A percentile compares a stretch with the other conserved stretches of the same genome.
These are phyloP conservation scores for Trichosporon ovoides DNA, from an alignment of 1,284 basidiomycete genomes.

Conservation along the genomic window DNA sequence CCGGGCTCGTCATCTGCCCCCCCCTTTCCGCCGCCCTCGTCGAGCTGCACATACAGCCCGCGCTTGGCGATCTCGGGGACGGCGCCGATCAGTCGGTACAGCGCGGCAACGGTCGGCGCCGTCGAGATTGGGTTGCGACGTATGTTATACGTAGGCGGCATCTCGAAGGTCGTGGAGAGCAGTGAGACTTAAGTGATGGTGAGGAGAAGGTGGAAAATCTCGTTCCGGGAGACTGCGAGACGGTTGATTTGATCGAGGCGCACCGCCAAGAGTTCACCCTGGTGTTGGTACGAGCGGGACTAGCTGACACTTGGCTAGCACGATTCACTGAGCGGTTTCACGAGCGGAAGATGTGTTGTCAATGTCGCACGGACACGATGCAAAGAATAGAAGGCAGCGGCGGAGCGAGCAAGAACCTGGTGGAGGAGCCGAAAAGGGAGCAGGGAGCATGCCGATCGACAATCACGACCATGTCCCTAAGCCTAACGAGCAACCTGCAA, in stretches of 20 bases:
- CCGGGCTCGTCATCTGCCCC: constrained; percentile 41
- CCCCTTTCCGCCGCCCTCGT: constrained; percentile 3
- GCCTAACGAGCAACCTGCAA: neutral
- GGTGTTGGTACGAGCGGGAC: neutral
- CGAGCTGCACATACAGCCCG: neutral
- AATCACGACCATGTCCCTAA: neutral
- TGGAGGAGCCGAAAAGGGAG: neutral
- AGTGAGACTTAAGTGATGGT: neutral
- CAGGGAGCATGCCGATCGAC: neutral
- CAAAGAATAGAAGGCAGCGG: too few relatives aligned
- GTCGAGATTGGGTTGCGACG: constrained; percentile 1
- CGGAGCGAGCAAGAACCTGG: neutral
- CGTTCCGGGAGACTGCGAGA: neutral
- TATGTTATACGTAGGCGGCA: neutral
- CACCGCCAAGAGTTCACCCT: neutral
- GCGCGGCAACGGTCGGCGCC: constrained; percentile 34
- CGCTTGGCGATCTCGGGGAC: constrained; percentile 23
- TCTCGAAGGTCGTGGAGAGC: neutral
- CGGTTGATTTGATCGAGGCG: neutral
- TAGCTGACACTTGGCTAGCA: neutral
- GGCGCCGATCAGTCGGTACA: constrained; percentile 36
- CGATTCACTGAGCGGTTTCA: too few relatives aligned
- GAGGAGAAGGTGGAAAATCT: neutral
- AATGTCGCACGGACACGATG: too few relatives aligned
- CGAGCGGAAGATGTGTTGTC: too few relatives aligned